Evolutionary conservation across 805 yeast genomes (phyloP).

Genomic region (Metschnikowia vanudenii): DNA sequence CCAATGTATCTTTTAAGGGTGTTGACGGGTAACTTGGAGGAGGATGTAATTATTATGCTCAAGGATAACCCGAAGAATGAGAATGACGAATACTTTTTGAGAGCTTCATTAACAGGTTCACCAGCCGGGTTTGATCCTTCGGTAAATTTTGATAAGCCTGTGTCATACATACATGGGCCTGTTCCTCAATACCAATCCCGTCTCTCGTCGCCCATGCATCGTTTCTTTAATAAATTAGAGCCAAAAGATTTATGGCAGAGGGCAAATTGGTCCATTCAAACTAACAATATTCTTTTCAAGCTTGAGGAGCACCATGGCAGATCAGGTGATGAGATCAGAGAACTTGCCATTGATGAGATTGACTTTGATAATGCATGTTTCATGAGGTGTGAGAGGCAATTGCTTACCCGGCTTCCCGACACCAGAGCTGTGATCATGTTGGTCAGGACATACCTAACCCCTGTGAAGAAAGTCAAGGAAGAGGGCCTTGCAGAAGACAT

Average conservation of each 20-base stretch:
- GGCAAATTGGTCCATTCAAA: conserved; percentile 69
- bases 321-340: conserved; percentile 32
- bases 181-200: conserved; percentile 65
- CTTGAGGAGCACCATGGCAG: conserved; percentile 45
- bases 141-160: conserved; percentile 48
- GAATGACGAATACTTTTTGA: conserved; percentile 56
- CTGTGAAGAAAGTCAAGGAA: conserved; percentile 25
- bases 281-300: conserved; percentile 50
- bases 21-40: conserved; percentile 49
- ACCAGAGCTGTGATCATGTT: conserved; percentile 37
- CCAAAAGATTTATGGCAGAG: conserved; percentile 58
- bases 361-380: conserved; percentile 36
- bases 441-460: conserved; percentile 38
- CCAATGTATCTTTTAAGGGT: conserved; percentile 23
- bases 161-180: conserved; percentile 64
- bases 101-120: conserved; percentile 58
- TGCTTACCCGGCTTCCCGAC: conserved; percentile 36
- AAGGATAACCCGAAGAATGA: conserved; percentile 36
- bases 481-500: conserved; percentile 36
- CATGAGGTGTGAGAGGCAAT: conserved; percentile 38
- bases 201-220: conserved; percentile 62
- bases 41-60: conserved; percentile 58
- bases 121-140: conserved; percentile 75
- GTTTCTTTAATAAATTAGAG: conserved; percentile 57
- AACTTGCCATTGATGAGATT: conserved; percentile 34